These are phyloP conservation scores for Suillus plorans DNA, from an alignment of 768 basidiomycete genomes.

Conservation along the genomic window DNA sequence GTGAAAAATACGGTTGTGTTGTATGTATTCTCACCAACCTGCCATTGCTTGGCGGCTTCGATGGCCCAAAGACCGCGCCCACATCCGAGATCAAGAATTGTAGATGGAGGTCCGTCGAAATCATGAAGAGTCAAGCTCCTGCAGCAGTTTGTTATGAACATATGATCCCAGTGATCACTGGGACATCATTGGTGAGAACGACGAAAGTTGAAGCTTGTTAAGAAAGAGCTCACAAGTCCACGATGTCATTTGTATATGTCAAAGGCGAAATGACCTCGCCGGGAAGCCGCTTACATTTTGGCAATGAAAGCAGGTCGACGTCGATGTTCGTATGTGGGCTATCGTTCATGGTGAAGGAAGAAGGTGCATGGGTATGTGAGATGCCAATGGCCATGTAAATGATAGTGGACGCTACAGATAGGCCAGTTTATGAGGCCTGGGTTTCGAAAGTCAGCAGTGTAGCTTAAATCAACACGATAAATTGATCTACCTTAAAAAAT, in stretches of 20 bases:
- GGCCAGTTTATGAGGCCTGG: background rate
- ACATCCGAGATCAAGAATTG: slow-evolving; percentile 69
- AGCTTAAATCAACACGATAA: slow-evolving; percentile 9
- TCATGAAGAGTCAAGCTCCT: slow-evolving; percentile 52
- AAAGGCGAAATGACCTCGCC: slow-evolving; percentile 61
- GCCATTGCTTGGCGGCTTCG: slow-evolving; percentile 67
- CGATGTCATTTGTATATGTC: slow-evolving; percentile 44
- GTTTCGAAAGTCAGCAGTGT: slow-evolving; percentile 5
- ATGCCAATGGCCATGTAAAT: background rate
- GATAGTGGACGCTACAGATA: background rate
- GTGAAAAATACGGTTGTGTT: slow-evolving; percentile 5
- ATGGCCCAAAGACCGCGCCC: slow-evolving; percentile 72
- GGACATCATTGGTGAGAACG: background rate
- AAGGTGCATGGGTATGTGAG: slow-evolving; percentile 19
- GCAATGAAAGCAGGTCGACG: slow-evolving; percentile 40
- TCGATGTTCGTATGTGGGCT: slow-evolving; percentile 43
- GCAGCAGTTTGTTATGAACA: slow-evolving; percentile 55
- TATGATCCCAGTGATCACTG: slow-evolving; percentile 73
- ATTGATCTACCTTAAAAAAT: slow-evolving; percentile 19
- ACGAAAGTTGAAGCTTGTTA: background rate
- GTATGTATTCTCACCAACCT: slow-evolving; percentile 37
- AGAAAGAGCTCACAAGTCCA: slow-evolving; percentile 49
- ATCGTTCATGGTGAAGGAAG: slow-evolving; percentile 23
- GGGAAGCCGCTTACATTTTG: slow-evolving; percentile 40
- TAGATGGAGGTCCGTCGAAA: slow-evolving; percentile 48